phyloP scores from a whole-genome alignment of 2,329 filamentous ascomycete species.

The Arthrocladium fulminans region DNA sequence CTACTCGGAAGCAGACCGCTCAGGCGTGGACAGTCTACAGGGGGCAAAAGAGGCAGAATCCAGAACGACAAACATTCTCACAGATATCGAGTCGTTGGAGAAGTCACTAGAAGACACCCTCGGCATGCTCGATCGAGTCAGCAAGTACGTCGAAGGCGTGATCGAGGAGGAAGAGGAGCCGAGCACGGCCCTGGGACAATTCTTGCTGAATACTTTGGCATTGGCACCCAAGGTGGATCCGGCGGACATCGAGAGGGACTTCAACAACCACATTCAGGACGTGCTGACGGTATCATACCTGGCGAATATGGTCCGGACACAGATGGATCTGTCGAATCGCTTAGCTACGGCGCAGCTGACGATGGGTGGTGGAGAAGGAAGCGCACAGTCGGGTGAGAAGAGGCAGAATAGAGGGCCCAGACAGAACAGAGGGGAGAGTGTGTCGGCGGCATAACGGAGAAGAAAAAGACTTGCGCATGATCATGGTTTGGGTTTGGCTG shows the following conservation, averaged over 20 bases:
- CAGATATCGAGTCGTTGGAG: slow-evolving; percentile 84
- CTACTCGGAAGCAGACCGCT: slow-evolving; percentile 71
- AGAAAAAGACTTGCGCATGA: not conserved
- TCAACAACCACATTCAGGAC: slow-evolving; percentile 99
- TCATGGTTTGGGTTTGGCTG: not conserved
- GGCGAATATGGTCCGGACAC: slow-evolving; percentile 95
- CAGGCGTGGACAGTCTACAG: slow-evolving; percentile 72
- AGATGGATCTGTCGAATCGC: slow-evolving; percentile 95
- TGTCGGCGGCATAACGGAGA: slow-evolving; percentile 18
- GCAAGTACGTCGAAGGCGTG: slow-evolving; percentile 84
- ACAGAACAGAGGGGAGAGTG: slow-evolving; percentile 19
- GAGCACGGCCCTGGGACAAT: slow-evolving; percentile 86
- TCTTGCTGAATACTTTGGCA: slow-evolving; percentile 85
- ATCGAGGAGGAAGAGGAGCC: slow-evolving; percentile 90
- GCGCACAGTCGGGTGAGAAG: slow-evolving; percentile 28
- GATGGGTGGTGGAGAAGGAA: slow-evolving; percentile 42
- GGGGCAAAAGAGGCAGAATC: slow-evolving; percentile 71
- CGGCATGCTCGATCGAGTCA: slow-evolving; percentile 81
- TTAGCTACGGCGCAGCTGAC: slow-evolving; percentile 70
- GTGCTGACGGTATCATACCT: slow-evolving; percentile 97
- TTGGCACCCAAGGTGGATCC: slow-evolving; percentile 91
- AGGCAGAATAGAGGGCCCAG: slow-evolving; percentile 34
- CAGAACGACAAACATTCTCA: slow-evolving; percentile 62
- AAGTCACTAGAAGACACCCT: slow-evolving; percentile 79
- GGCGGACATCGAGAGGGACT: slow-evolving; percentile 86